Base-by-base conservation (phyloP, 345 rosid species). In the Euphorbia tirucalli region DNA sequence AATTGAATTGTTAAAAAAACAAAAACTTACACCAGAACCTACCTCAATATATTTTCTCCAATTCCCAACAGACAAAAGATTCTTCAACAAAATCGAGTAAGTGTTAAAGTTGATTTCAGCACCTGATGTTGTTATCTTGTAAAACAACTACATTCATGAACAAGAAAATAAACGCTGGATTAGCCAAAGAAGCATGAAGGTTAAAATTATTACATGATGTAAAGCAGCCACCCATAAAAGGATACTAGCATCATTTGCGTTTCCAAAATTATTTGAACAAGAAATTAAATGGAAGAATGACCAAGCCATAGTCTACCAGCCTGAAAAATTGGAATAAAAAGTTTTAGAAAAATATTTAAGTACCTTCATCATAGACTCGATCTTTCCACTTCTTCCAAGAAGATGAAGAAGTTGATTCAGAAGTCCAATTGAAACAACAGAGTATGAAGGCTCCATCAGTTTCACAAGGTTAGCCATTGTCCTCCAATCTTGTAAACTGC, bases 41-140 rank as follows among this genome's bases (percentile, higher is more conserved):
- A 90, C 97, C 98, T 94, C 98, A 0, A 94, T 78, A 83, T 92
- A 94, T 79, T 94, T 94, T 77, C 96, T 92, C 98, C 97, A 92
- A 80, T 87, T 92, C 65, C 93, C 97, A 70, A 78, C 79, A 57
- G 87, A 88, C 82, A 94, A 74, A 75, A 90, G 93, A 84, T 87
- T 90, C 80, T 85, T 80, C 87, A 94, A 77, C 81, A 88, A 72
- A 69, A 89, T 72, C 41, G 86, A 80, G 68, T 85, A 89, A 76
- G 92, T 90, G 56, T 55, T 80, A 77, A 83, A 71, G 83, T 87
- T 87, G 71, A 83, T 78, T 75, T 82, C 83, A 75, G 78, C 86
- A 72, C 87, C 95, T 25, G 88, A 84, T 55, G 83, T 81, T 74
- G 81, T 76, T 21, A 91, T 81, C 87, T 88, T 91, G 86, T 79